phyloP scores from a whole-genome alignment of 1,284 basidiomycete species.

The Calocybe gambosa region DNA sequence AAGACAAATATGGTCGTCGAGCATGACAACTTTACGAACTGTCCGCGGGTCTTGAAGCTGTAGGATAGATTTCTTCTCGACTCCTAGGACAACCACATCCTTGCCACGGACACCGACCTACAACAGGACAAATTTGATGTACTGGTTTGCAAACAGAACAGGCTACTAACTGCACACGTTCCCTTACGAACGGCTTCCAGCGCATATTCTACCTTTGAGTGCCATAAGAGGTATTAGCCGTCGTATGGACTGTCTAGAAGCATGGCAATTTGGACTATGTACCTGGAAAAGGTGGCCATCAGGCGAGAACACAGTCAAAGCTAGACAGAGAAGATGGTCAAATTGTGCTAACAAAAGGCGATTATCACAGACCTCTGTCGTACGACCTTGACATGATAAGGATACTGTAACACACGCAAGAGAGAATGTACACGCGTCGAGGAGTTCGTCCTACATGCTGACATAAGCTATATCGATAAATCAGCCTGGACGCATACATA shows the following conservation, averaged over 20 bases:
- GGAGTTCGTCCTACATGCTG: conserved; percentile 11
- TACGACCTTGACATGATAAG: conserved; percentile 67
- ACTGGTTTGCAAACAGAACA: not conserved
- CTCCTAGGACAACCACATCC: conserved; percentile 93
- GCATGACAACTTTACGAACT: conserved; percentile 96
- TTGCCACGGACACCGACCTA: conserved; percentile 95
- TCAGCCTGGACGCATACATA: no score
- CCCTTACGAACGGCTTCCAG: conserved; percentile 95
- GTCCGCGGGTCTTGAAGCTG: conserved; percentile 98
- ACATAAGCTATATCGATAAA: conserved; percentile 27
- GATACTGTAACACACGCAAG: conserved; percentile 3
- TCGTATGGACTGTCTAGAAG: not conserved
- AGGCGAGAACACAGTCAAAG: conserved; percentile 91
- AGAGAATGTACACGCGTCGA: conserved; percentile 49
- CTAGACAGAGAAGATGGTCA: conserved; percentile 31
- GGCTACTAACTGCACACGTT: conserved; percentile 84
- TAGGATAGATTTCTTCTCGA: conserved; percentile 97
- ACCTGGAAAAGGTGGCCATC: conserved; percentile 94
- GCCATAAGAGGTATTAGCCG: conserved; percentile 4
- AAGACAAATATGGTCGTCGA: conserved; percentile 96
- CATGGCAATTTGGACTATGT: conserved; percentile 17
- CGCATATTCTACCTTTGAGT: conserved; percentile 90
- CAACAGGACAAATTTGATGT: not conserved
- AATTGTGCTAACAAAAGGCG: no score
- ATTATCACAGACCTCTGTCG: conserved; percentile 56